A percentile compares a stretch with the other conserved stretches of the same genome.
These are phyloP conservation scores for Lasiodiplodia hormozganensis DNA, from an alignment of 2,329 filamentous ascomycete species.

Conservation along the genomic window DNA sequence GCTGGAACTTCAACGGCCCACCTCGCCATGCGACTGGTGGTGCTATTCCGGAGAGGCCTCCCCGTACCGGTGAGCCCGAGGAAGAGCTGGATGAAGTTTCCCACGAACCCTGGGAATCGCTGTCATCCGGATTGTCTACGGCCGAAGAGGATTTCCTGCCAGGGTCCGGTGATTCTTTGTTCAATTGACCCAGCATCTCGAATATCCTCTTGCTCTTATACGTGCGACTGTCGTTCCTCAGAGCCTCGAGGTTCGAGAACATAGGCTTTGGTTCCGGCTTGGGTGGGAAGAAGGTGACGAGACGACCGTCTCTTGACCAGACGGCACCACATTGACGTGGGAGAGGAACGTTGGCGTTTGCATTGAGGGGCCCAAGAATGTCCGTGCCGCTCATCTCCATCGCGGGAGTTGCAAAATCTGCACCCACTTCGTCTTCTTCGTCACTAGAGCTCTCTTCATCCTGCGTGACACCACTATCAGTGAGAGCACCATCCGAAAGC, in stretches of 20 bases:
- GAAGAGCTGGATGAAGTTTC: constrained; percentile 42
- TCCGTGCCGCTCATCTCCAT: constrained; percentile 58
- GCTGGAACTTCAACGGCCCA: constrained; percentile 62
- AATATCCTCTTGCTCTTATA: constrained; percentile 62
- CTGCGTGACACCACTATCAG: constrained; percentile 41
- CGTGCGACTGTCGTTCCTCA: constrained; percentile 56
- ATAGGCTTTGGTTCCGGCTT: constrained; percentile 59
- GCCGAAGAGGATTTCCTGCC: constrained; percentile 44
- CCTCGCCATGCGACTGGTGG: constrained; percentile 61
- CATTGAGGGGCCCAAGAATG: constrained; percentile 60
- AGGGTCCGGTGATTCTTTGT: constrained; percentile 58
- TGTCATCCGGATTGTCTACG: constrained; percentile 40
- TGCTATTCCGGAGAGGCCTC: constrained; percentile 43
- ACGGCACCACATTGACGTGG: constrained; percentile 65
- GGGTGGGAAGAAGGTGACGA: constrained; percentile 64
- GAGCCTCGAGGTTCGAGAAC: constrained; percentile 53
- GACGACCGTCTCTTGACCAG: constrained; percentile 64
- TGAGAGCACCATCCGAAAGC: constrained; percentile 65
- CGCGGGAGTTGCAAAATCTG: constrained; percentile 50
- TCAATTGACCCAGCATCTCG: constrained; percentile 68
- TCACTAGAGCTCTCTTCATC: constrained; percentile 83
- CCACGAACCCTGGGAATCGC: constrained; percentile 31
- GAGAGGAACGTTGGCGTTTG: constrained; percentile 69
- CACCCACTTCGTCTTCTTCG: constrained; percentile 67
- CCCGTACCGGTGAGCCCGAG: constrained; percentile 40